Evolutionary conservation across 257 asterid genomes (phyloP), one percentile per base, ranked within the genome.

Genomic region (Solanum etuberosum): DNA sequence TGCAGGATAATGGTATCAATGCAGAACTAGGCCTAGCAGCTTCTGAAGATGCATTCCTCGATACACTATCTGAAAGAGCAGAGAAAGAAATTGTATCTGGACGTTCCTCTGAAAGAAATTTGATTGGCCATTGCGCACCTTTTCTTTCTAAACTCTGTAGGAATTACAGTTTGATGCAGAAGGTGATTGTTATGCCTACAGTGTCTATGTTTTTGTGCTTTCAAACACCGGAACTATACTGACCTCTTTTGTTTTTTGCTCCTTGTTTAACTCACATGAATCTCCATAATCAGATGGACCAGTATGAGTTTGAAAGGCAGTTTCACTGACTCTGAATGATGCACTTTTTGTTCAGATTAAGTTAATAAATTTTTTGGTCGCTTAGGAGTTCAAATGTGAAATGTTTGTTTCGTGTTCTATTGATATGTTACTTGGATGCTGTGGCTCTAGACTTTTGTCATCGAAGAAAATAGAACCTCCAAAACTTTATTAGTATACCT

Each of bases 11-110:
- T 35, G 91, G 92, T 87, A 96, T 97, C 91, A 95, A 90, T 86
- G 94, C 96, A 29, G 99, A 95, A 93, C 90, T 97, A 88, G 99
- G 99, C 29, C 90, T 97, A 85, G 97, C 98, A 86, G 97, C 95
- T 57, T 95, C 99, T 86, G 98, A 96, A 78, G 99, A 97, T 93
- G 98, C 98, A 85, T 65, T 94, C 85, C 97, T 97, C 83, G 99
- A 97, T 92, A 86, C 87, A 71, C 93, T 97, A 21, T 92, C 96
- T 8, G 98, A 95, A 92, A 92, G 92, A 84, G 94, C 99, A 40
- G 99, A 97, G 90, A 95, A 96, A 91, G 99, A 97, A 93, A 95
- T 97, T 87, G 90, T 95, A 87, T 94, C 95, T 80, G 93, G 95
- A 83, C 90, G 95, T 78, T 86, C 90, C 83, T 57, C 90, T 80